Evolutionary conservation across 352 stramenopile genomes (phyloP), one percentile per base, ranked within the genome.

Genomic region (Pythium plurisporium): DNA sequence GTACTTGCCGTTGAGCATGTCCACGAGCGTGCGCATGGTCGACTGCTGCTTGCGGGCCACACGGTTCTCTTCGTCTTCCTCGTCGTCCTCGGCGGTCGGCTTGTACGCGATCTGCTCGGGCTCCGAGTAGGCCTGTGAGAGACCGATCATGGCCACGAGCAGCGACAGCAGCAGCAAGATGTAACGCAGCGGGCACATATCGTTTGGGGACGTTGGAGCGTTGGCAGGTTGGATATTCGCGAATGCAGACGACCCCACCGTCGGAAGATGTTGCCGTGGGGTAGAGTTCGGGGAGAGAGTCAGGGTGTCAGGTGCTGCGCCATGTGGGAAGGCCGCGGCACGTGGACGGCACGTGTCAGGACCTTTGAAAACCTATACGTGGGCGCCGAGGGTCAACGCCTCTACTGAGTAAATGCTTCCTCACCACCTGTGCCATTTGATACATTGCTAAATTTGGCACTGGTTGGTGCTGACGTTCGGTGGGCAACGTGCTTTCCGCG

Each of bases 1-100:
- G 64, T 94, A 94, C 48, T 87, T 85, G 57, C 85, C 85, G 53
- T 89, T 91, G 64, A 94, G 82, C 85, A 94, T 94, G 63, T 93
- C 82, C 15, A 92, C 47, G 42, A 94, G 67, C 67, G 81, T 91
- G 62, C 82, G 80, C 46, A 91, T 65, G 9, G 64, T 74, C 41
- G 82, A 83, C 70, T 80, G 67, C 49, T 56, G 42, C 34, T 53
- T 42, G 44, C 42, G 44, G 22, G 37, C 50, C 45, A 72, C 59
- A 22, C 67, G 63, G 56, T 89, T 74, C 40, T 87, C 60, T 12
- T 67, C 46, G n/a, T 50, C 42, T 42, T 87, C 72, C 26, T 88
- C 76, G n/a, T 79, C 67, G 30, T 85, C 76, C 41, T 83, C 69
- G 20, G 53, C 42, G 26, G 43, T 15, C 2, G 71, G 73, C 31